Conservation (phyloP, 257 asterid genomes). For the Nicotiana otophora region DNA sequence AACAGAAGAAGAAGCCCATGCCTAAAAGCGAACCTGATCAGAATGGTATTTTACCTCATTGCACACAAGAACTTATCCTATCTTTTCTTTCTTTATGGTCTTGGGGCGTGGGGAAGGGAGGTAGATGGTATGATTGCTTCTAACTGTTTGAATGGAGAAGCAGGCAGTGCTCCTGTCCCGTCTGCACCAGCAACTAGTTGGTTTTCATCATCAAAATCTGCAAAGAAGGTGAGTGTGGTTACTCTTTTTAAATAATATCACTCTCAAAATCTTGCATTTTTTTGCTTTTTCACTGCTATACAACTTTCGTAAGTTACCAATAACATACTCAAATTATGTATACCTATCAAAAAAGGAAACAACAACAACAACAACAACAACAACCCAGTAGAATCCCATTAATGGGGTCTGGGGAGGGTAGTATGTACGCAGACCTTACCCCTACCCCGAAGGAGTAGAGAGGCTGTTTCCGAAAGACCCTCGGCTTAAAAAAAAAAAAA, state of each 20-base stretch:
- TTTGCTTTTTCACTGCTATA: background rate
- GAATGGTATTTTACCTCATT: slow-evolving; percentile 44
- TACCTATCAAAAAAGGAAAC: too few species aligned
- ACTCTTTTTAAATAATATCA: background rate
- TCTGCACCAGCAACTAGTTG: slow-evolving; percentile 76
- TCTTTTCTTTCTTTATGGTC: background rate
- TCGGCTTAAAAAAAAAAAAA: too few species aligned
- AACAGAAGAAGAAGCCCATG: slow-evolving; percentile 58
- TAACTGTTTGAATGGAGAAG: slow-evolving; percentile 25
- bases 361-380: too few species aligned
- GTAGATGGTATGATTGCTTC: background rate
- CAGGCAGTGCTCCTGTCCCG: slow-evolving; percentile 54
- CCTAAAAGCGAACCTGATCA: slow-evolving; percentile 46
- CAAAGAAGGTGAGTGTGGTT: slow-evolving; percentile 53
- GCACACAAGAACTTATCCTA: background rate
- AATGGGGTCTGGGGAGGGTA: too few species aligned
- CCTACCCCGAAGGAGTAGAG: too few species aligned
- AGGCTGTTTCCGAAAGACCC: too few species aligned
- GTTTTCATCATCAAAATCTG: slow-evolving; percentile 87
- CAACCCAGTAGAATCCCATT: too few species aligned
- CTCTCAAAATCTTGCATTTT: background rate
- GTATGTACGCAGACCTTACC: too few species aligned
- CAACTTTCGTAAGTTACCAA: background rate
- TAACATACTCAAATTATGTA: background rate
- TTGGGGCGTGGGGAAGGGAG: slow-evolving; percentile 2